phyloP scores from a whole-genome alignment of 73 alveolate genomes.

The Tetrahymena elliotti region DNA sequence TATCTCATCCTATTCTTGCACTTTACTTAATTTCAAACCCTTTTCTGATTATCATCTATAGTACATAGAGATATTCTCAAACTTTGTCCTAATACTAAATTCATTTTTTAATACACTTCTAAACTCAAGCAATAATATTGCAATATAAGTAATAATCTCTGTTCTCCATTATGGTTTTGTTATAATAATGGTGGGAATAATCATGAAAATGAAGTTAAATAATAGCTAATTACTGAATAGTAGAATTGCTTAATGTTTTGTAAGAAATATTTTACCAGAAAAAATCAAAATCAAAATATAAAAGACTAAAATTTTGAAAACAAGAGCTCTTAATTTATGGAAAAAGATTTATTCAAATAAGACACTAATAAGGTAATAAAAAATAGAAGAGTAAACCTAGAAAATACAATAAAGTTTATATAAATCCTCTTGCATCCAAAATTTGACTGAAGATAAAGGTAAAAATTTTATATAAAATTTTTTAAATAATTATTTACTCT shows the following conservation, averaged over 20 bases:
- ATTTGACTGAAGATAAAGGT: neutral
- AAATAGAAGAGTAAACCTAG: neutral
- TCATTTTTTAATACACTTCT: neutral
- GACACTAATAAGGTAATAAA: neutral
- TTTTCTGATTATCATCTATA: neutral
- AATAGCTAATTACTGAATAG: neutral
- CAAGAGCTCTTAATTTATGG: neutral
- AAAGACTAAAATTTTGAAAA: too few relatives aligned
- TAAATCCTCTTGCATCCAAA: neutral
- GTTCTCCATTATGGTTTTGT: neutral
- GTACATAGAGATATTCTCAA: neutral
- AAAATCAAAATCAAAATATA: too few relatives aligned
- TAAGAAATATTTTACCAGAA: neutral
- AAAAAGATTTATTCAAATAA: too few relatives aligned
- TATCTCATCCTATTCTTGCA: neutral
- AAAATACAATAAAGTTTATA: neutral
- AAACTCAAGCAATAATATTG: neutral
- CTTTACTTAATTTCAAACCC: neutral
- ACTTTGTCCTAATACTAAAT: too few relatives aligned
- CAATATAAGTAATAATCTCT: neutral
- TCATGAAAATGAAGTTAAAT: neutral
- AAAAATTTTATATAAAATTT: too few relatives aligned
- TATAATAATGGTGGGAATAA: neutral
- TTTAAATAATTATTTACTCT: too few relatives aligned
- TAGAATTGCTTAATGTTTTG: neutral